phyloP scores from a whole-genome alignment of 768 basidiomycete species.

The Suillus clintonianus region DNA sequence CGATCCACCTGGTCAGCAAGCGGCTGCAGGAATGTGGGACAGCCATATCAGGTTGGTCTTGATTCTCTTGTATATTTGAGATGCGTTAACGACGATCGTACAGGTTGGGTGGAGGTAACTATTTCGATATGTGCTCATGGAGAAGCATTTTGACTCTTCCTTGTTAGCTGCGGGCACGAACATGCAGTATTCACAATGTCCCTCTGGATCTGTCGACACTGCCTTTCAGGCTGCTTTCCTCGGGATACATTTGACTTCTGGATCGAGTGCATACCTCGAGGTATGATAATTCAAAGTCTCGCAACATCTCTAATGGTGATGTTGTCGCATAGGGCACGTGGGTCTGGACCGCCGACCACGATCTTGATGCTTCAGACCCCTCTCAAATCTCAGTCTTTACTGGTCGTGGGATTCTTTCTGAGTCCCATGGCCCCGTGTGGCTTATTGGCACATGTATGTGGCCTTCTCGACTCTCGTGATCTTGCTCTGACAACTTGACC shows the following conservation, averaged over 20 bases:
- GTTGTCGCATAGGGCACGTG: slow-evolving; percentile 56
- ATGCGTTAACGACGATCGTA: background rate
- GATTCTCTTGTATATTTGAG: slow-evolving; percentile 7
- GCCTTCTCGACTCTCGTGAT: background rate
- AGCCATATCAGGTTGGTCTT: slow-evolving; percentile 38
- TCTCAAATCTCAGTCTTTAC: slow-evolving; percentile 57
- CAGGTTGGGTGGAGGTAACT: slow-evolving; percentile 31
- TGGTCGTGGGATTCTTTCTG: slow-evolving; percentile 75
- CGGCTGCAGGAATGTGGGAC: slow-evolving; percentile 55
- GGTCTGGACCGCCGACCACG: slow-evolving; percentile 84
- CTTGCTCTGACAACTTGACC: slow-evolving; percentile 11
- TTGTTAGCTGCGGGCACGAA: slow-evolving; percentile 54
- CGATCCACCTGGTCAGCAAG: slow-evolving; percentile 51
- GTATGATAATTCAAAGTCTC: slow-evolving; percentile 29
- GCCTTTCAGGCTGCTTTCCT: slow-evolving; percentile 68
- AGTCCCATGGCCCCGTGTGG: slow-evolving; percentile 80
- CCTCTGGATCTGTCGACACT: slow-evolving; percentile 42
- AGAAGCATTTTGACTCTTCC: slow-evolving; percentile 14
- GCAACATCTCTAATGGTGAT: background rate
- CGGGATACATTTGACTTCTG: slow-evolving; percentile 57
- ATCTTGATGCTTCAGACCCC: slow-evolving; percentile 56
- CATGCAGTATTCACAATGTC: slow-evolving; percentile 47
- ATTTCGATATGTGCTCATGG: background rate
- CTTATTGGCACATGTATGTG: slow-evolving; percentile 64
- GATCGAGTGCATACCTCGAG: slow-evolving; percentile 64